These are phyloP conservation scores for Ceratobasidium sp. DNA, from an alignment of 1,284 basidiomycete genomes.

Conservation along the genomic window DNA sequence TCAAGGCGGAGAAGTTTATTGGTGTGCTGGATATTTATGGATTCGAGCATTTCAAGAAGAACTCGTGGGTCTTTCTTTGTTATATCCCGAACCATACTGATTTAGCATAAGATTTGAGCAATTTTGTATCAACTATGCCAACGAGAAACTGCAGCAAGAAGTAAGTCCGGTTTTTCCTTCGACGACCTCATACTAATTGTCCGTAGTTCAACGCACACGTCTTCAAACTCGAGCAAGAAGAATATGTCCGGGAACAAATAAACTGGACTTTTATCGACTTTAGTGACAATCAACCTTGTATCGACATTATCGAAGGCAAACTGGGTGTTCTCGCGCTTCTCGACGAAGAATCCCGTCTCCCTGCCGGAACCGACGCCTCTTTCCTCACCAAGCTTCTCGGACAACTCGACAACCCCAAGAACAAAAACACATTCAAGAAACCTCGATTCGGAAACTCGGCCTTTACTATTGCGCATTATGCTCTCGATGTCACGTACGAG, in stretches of 20 bases:
- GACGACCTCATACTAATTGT: conserved; percentile 47
- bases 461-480: conserved; percentile 99
- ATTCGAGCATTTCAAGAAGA: conserved; percentile 96
- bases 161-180: conserved; percentile 60
- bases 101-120: conserved; percentile 86
- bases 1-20: conserved; percentile 95
- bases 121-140: conserved; percentile 99
- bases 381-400: conserved; percentile 95
- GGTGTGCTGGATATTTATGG: conserved; percentile 99
- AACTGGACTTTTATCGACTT: conserved; percentile 99
- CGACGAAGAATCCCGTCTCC: conserved; percentile 98
- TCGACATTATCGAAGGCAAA: conserved; percentile 98
- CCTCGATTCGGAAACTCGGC: conserved; percentile 97
- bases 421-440: conserved; percentile 95
- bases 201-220: conserved; percentile 95
- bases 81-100: too few species aligned
- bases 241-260: conserved; percentile 98
- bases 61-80: conserved; percentile 55
- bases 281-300: conserved; percentile 98
- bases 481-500: conserved; percentile 98
- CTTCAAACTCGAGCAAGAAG: conserved; percentile 99
- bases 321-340: conserved; percentile 91
- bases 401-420: conserved; percentile 88
- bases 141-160: conserved; percentile 98
- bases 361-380: conserved; percentile 92